Percentiles rank a stretch among this genome's conserved stretches.
These are phyloP conservation scores for Diaporthe batatas DNA, from an alignment of 2,329 filamentous ascomycete genomes.

Conservation along the genomic window DNA sequence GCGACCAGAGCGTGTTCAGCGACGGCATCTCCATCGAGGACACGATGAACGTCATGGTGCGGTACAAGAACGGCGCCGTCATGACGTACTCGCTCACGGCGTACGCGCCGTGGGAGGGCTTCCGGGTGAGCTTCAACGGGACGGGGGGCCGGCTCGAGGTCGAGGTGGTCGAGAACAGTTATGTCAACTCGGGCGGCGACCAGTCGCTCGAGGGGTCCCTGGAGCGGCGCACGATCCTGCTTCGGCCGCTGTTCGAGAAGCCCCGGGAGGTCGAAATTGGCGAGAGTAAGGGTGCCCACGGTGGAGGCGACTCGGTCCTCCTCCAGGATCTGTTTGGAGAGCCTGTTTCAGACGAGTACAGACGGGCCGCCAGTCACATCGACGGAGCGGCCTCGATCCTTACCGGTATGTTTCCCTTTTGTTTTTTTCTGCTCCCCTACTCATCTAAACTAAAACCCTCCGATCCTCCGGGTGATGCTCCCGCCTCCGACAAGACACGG, in stretches of 20 bases:
- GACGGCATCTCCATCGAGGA: constrained; percentile 76
- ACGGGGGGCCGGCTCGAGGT: constrained; percentile 70
- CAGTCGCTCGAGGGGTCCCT: constrained; percentile 67
- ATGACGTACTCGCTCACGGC: constrained; percentile 72
- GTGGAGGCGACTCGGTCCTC: constrained; percentile 70
- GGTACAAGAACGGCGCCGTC: constrained; percentile 68
- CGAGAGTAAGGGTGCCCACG: constrained; percentile 67
- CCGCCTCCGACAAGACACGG: constrained; percentile 2
- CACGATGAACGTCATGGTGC: constrained; percentile 71
- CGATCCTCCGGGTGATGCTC: neutral
- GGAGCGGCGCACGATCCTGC: constrained; percentile 61
- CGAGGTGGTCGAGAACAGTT: constrained; percentile 73
- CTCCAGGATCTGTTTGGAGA: constrained; percentile 70
- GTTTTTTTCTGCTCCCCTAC: no score
- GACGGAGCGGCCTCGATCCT: constrained; percentile 71
- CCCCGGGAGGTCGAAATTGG: constrained; percentile 67
- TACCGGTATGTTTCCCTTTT: constrained; percentile 49
- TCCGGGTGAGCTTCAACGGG: constrained; percentile 70
- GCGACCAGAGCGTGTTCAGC: constrained; percentile 73
- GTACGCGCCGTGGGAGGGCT: constrained; percentile 74
- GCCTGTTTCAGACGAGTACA: constrained; percentile 63
- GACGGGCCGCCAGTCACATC: constrained; percentile 68
- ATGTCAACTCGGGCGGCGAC: constrained; percentile 71
- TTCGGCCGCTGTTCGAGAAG: constrained; percentile 69
- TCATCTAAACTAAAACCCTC: no score